phyloP scores from a whole-genome alignment of 306 rosid genomes.

The Hippophae gyantsensis region DNA sequence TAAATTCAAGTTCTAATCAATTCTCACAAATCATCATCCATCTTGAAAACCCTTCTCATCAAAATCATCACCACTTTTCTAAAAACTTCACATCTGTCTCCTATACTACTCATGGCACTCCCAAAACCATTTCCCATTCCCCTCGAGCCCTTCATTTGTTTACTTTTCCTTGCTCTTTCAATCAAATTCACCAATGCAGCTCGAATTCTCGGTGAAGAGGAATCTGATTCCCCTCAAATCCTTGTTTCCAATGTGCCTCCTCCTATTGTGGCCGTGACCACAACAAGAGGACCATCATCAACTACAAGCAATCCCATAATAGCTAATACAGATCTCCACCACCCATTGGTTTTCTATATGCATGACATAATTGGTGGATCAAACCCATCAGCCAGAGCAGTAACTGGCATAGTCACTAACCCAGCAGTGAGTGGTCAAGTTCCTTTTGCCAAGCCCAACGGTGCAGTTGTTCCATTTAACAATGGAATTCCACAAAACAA shows the following conservation, averaged over 20 bases:
- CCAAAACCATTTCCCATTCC: conserved; percentile 1
- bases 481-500: conserved; percentile 55
- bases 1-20: background rate
- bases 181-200: conserved; percentile 16
- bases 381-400: conserved; percentile 62
- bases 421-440: conserved; percentile 70
- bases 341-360: conserved; percentile 48
- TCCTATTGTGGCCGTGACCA: conserved; percentile 13
- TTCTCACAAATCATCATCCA: background rate
- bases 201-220: conserved; percentile 30
- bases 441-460: conserved; percentile 82
- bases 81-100: background rate
- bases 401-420: conserved; percentile 62
- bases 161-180: conserved; percentile 23
- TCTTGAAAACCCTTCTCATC: background rate
- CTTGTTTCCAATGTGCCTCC: conserved; percentile 27
- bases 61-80: background rate
- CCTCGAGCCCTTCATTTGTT: conserved; percentile 12
- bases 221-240: conserved; percentile 2
- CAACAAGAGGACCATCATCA: conserved; percentile 14
- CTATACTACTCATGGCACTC: conserved; percentile 22
- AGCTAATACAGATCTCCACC: conserved; percentile 13
- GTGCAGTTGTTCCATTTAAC: conserved; percentile 55
- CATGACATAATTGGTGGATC: conserved; percentile 81
- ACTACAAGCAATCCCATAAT: conserved; percentile 3